A percentile compares a stretch with the other conserved stretches of the same genome.
These are phyloP conservation scores for Flaveria ramosissima DNA, from an alignment of 129 eudicot species.

Conservation along the genomic window DNA sequence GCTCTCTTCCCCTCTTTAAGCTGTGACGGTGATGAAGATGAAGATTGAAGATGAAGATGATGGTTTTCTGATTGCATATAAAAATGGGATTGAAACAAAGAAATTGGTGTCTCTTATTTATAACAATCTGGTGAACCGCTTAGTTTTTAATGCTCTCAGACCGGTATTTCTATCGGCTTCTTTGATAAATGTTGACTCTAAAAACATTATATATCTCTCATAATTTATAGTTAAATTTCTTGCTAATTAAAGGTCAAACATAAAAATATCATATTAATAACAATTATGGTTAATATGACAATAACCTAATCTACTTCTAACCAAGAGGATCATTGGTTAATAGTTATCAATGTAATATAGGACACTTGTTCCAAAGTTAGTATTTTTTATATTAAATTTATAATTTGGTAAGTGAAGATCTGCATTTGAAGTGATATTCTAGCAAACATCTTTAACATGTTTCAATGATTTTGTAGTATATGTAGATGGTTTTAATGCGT, in stretches of 20 bases:
- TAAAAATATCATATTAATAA: not conserved
- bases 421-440: no score
- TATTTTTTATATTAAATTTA: not conserved
- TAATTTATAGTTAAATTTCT: not conserved
- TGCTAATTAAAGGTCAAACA: no score
- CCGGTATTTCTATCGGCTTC: conserved; percentile 25
- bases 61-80: conserved; percentile 26
- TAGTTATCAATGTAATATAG: not conserved
- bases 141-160: not conserved
- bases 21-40: conserved; percentile 44
- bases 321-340: no score
- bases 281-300: not conserved
- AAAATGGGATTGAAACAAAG: conserved; percentile 22
- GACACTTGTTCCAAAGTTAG: not conserved
- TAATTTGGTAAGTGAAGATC: not conserved
- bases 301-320: no score
- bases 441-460: no score
- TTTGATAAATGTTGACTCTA: conserved; percentile 35
- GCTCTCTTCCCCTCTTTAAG: conserved; percentile 25
- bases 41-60: conserved; percentile 43
- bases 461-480: not conserved
- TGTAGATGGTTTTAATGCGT: not conserved
- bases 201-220: not conserved
- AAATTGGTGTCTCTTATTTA: conserved; percentile 24
- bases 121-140: conserved; percentile 23